Evolutionary conservation across 257 asterid genomes (phyloP).

Genomic region (Capsicum pubescens): DNA sequence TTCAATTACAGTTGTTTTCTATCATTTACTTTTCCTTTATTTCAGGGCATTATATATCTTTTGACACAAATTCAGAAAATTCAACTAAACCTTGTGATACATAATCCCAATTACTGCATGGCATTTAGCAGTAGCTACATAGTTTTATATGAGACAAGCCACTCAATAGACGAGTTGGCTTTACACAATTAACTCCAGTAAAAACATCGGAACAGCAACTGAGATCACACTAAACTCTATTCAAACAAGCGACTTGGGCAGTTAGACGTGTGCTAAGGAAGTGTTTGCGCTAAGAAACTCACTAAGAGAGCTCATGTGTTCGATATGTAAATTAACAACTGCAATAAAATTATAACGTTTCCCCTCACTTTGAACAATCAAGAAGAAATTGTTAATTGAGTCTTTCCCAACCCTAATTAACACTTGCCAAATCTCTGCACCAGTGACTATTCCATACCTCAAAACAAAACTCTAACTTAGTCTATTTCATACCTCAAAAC

Average conservation of each 20-base stretch:
- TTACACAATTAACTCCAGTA: background rate
- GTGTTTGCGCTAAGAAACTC: background rate
- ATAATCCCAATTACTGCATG: conserved; percentile 3
- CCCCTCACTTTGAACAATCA: background rate
- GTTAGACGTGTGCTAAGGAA: background rate
- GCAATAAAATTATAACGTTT: background rate
- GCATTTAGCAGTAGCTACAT: background rate
- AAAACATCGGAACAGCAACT: background rate
- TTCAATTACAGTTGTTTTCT: background rate
- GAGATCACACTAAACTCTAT: background rate
- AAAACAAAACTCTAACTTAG: too few species aligned
- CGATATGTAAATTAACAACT: background rate
- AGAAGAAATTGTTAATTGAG: background rate
- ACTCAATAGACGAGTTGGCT: background rate
- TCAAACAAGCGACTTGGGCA: background rate
- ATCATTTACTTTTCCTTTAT: too few species aligned
- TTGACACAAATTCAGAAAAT: background rate
- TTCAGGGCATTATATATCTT: background rate
- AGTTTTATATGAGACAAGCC: conserved; percentile 6
- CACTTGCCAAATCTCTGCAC: too few species aligned
- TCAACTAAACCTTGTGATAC: background rate
- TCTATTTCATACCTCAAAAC: too few species aligned
- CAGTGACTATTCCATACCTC: too few species aligned
- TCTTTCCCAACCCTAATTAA: too few species aligned
- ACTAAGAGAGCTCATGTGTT: background rate